Evolutionary conservation across 495 filamentous ascomycete genomes (phyloP).

Genomic region (Hypoxylon perforatum): DNA sequence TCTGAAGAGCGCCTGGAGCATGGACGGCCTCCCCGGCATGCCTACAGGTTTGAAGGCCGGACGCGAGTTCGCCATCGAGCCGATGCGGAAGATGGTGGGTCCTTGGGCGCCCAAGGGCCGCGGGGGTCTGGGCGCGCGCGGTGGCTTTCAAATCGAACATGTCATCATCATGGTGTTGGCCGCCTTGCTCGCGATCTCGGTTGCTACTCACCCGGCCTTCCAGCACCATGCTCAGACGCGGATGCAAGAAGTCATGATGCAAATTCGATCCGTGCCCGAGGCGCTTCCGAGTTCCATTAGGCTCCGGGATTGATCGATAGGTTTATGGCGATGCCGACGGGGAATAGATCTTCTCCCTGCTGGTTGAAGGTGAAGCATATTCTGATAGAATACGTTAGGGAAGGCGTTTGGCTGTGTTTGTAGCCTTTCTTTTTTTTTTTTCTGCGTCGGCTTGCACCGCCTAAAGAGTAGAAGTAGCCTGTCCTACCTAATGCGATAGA

Average conservation of each 20-base stretch:
- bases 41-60: constrained; percentile 52
- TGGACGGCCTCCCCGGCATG: constrained; percentile 67
- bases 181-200: constrained; percentile 35
- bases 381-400: too few relatives aligned
- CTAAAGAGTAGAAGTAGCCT: too few relatives aligned
- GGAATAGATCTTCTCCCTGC: too few relatives aligned
- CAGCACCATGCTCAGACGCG: constrained; percentile 36
- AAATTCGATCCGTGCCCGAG: constrained; percentile 30
- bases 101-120: constrained; percentile 44
- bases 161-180: constrained; percentile 36
- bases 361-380: too few relatives aligned
- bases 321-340: too few relatives aligned
- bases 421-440: too few relatives aligned
- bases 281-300: constrained; percentile 37
- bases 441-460: too few relatives aligned
- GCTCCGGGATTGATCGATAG: constrained; percentile 1
- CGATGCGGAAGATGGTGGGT: constrained; percentile 64
- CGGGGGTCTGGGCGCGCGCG: constrained; percentile 1
- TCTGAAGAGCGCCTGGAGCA: constrained; percentile 62
- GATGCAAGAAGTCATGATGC: constrained; percentile 30
- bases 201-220: constrained; percentile 44
- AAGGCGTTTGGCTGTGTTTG: too few relatives aligned
- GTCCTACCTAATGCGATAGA: too few relatives aligned
- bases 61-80: constrained; percentile 55
- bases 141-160: constrained; percentile 34